Conservation (phyloP, 306 rosid species). For the Vicia faba region DNA sequence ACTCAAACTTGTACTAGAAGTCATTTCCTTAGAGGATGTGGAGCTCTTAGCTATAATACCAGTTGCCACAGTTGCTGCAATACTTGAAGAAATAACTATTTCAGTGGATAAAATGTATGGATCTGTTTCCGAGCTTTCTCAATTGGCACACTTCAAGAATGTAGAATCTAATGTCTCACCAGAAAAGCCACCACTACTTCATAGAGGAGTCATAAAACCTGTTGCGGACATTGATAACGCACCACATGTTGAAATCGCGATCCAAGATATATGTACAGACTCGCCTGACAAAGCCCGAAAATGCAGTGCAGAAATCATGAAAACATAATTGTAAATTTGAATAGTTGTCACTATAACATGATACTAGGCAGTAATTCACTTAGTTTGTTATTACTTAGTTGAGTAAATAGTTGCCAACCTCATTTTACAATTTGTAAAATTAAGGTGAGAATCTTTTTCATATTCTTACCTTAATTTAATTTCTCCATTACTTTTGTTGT, state of each 20-base stretch:
- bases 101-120: slow-evolving; percentile 62
- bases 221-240: slow-evolving; percentile 38
- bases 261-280: slow-evolving; percentile 37
- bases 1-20: slow-evolving; percentile 54
- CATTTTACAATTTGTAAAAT: slow-evolving; percentile 9
- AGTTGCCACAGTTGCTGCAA: slow-evolving; percentile 61
- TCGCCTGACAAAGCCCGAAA: slow-evolving; percentile 36
- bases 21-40: slow-evolving; percentile 38
- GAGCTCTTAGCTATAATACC: slow-evolving; percentile 61
- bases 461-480: slow-evolving; percentile 36
- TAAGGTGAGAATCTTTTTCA: slow-evolving; percentile 32
- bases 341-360: slow-evolving; percentile 36
- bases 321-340: slow-evolving; percentile 29
- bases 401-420: slow-evolving; percentile 32
- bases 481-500: slow-evolving; percentile 16
- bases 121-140: slow-evolving; percentile 70
- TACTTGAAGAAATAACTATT: slow-evolving; percentile 63
- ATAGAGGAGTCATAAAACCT: slow-evolving; percentile 71
- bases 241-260: slow-evolving; percentile 52
- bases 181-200: slow-evolving; percentile 68
- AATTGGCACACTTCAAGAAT: slow-evolving; percentile 59
- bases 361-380: slow-evolving; percentile 22
- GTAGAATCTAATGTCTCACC: slow-evolving; percentile 45
- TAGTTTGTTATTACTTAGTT: slow-evolving; percentile 30
- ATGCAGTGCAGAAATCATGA: slow-evolving; percentile 28